Evolutionary conservation across 352 stramenopile genomes (phyloP).

Genomic region (Pythium guiyangense): DNA sequence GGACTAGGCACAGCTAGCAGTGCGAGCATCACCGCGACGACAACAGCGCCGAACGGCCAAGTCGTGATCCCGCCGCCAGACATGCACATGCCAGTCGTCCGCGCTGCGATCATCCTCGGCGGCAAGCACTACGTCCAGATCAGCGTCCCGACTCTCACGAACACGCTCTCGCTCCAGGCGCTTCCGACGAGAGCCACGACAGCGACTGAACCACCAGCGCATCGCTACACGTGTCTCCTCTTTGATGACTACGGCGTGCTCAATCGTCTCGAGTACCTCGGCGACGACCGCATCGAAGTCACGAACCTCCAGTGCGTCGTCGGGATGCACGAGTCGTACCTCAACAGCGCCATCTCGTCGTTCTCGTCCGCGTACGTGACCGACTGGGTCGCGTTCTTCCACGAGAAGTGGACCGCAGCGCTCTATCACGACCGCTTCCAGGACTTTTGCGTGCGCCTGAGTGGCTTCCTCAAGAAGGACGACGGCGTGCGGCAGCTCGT

Average conservation of each 20-base stretch:
- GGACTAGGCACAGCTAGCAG: neutral
- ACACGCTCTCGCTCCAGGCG: conserved; percentile 57
- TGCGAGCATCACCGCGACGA: neutral
- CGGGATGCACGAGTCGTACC: conserved; percentile 80
- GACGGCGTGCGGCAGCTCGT: conserved; percentile 62
- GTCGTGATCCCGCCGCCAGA: conserved; percentile 49
- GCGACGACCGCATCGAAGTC: conserved; percentile 44
- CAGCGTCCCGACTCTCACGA: conserved; percentile 61
- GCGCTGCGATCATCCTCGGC: conserved; percentile 31
- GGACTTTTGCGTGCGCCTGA: conserved; percentile 60
- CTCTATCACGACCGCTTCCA: conserved; percentile 80
- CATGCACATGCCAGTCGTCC: conserved; percentile 67
- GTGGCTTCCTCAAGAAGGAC: conserved; percentile 58
- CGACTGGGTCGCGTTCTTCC: conserved; percentile 87
- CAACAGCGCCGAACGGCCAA: conserved; percentile 8
- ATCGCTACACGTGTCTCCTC: conserved; percentile 61
- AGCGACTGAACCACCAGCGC: neutral
- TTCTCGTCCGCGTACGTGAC: conserved; percentile 63
- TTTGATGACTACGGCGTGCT: conserved; percentile 79
- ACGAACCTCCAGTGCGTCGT: conserved; percentile 71
- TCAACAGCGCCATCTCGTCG: conserved; percentile 77
- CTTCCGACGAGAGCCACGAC: conserved; percentile 41
- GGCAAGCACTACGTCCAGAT: conserved; percentile 71
- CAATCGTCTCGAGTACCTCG: conserved; percentile 67
- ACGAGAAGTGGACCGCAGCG: conserved; percentile 63